Percentiles rank a stretch among this genome's conserved stretches.
These are phyloP conservation scores for Dactylellina cionopaga DNA, from an alignment of 2,329 filamentous ascomycete genomes.

Conservation along the genomic window DNA sequence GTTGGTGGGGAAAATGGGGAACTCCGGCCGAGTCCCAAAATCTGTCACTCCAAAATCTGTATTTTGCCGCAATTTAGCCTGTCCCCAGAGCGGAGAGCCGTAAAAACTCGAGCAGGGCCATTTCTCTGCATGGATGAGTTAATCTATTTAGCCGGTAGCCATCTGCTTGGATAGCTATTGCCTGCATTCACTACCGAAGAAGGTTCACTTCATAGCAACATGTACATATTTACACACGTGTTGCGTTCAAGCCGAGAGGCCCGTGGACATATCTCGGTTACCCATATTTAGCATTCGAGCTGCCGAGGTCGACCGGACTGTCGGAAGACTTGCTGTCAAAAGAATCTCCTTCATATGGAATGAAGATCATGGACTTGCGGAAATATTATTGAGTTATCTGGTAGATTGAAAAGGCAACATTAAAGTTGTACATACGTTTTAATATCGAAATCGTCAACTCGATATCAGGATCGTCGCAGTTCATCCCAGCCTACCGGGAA, in stretches of 20 bases:
- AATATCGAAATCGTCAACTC: neutral
- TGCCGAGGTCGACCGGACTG: neutral
- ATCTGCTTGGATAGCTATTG: too few relatives aligned
- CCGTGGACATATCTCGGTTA: constrained; percentile 8
- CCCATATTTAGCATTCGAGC: constrained; percentile 4
- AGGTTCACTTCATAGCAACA: constrained; percentile 14
- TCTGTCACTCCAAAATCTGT: constrained; percentile 6
- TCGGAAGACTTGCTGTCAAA: neutral
- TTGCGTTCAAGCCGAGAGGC: constrained; percentile 1
- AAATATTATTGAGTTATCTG: neutral
- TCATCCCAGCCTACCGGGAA: too few relatives aligned
- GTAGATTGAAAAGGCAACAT: too few relatives aligned
- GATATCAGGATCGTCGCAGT: neutral
- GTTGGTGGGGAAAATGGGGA: constrained; percentile 20
- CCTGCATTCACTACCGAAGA: too few relatives aligned
- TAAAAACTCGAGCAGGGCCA: neutral
- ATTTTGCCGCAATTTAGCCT: constrained; percentile 39
- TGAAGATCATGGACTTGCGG: too few relatives aligned
- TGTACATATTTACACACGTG: constrained; percentile 17
- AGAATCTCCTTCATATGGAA: neutral
- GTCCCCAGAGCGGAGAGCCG: constrained; percentile 4
- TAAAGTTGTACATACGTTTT: too few relatives aligned
- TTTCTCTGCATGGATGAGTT: constrained; percentile 1
- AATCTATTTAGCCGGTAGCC: constrained; percentile 29
- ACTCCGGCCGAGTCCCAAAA: constrained; percentile 11